Evolutionary conservation across 345 rosid genomes (phyloP), one percentile per base, ranked within the genome.

Genomic region (Anastatica hierochuntica): DNA sequence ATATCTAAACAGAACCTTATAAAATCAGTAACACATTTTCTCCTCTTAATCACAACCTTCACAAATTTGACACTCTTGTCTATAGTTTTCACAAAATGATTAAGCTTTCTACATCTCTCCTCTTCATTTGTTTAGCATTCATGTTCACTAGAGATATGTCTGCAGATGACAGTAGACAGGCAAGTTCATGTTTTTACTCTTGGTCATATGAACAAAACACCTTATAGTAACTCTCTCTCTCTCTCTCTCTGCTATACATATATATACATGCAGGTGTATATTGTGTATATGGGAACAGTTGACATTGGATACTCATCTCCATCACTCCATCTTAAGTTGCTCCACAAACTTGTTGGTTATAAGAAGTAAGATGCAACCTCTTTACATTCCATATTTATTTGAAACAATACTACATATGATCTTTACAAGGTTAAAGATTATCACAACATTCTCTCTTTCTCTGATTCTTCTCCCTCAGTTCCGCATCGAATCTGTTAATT

Each of bases 251-350:
- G n/a, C n/a, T n/a, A n/a, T n/a, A n/a, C n/a, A n/a, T n/a, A n/a
- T n/a, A n/a, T 29, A 13, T 27, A 4, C 16, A 18, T 51, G 45
- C 52, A 62, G 60, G 48, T 31, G 26, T 63, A 63, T 45, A 20
- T 45, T 29, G 68, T 45, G 60, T 53, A 63, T 29, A 40, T 53
- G 40, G 68, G 68, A 36, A 1, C 60, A 43, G 47, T 53, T 53
- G 60, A 44, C 30, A 33, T n/a, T 43, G 21, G n/a, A 20, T 23
- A 44, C 24, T 53, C 67, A 36, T 2, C 48, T 44, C 20, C 49
- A 38, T 54, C 56, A 54, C 45, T 38, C 36, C 56, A 61, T 61
- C 52, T 12, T 52, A 52, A 37, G 17, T 9, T 62, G 2, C 39
- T 63, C 54, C 67, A 63, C 36, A 20, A 27, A 18, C 8, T 53